These are phyloP conservation scores for Pleurotus cornucopiae DNA, from an alignment of 768 basidiomycete species.

Conservation along the genomic window DNA sequence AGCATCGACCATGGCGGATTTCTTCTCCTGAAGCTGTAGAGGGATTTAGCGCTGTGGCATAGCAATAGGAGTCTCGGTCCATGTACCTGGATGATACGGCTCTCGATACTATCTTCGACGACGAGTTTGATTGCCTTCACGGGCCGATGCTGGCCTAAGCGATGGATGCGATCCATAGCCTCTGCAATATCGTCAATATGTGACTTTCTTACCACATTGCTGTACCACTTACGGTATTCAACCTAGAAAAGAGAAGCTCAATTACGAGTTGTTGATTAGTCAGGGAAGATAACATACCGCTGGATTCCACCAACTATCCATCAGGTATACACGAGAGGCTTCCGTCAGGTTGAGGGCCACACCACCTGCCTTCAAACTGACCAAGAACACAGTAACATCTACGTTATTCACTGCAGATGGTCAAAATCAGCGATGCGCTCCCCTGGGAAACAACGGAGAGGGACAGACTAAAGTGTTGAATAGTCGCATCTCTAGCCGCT, in stretches of 20 bases:
- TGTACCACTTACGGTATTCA: constrained; percentile 64
- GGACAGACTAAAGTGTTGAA: constrained; percentile 84
- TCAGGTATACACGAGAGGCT: constrained; percentile 90
- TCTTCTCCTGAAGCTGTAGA: constrained; percentile 87
- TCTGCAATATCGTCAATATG: constrained; percentile 37
- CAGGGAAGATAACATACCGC: constrained; percentile 47
- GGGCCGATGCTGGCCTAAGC: constrained; percentile 90
- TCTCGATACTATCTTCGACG: constrained; percentile 95
- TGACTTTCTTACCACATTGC: background rate
- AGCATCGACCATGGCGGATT: constrained; percentile 91
- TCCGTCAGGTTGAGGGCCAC: constrained; percentile 88
- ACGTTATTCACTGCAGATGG: constrained; percentile 75
- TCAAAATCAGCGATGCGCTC: background rate
- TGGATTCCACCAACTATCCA: constrained; percentile 99
- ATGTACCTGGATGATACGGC: constrained; percentile 81
- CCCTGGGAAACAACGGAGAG: background rate
- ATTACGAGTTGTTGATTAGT: background rate
- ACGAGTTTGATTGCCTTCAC: constrained; percentile 93
- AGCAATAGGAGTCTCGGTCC: background rate
- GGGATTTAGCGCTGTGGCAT: constrained; percentile 1
- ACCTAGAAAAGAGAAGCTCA: constrained; percentile 34
- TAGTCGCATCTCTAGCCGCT: constrained; percentile 90
- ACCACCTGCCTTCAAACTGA: constrained; percentile 94
- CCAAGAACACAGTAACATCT: constrained; percentile 95
- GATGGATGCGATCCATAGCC: constrained; percentile 97